These are phyloP conservation scores for Triticum timopheevii DNA, from an alignment of 176 grass and related monocot genomes.

Conservation along the genomic window DNA sequence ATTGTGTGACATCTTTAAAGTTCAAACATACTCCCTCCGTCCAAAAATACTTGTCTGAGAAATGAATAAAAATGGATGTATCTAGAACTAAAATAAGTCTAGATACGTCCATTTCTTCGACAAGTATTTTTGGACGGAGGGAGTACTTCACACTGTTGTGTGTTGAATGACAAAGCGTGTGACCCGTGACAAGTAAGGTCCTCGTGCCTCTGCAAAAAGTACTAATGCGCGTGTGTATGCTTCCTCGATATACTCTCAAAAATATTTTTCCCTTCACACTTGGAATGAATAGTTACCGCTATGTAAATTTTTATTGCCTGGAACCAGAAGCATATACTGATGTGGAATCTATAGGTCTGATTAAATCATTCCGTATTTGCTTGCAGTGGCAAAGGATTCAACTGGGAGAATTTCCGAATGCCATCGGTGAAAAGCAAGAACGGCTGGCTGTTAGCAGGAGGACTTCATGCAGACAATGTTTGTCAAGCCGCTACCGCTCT, in stretches of 20 bases:
- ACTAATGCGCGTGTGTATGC: background rate
- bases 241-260: background rate
- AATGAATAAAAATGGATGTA: too few relatives aligned
- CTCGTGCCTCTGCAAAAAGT: background rate
- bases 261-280: background rate
- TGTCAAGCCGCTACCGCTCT: conserved; percentile 43
- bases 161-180: background rate
- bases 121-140: too few relatives aligned
- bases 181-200: background rate
- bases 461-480: conserved; percentile 69
- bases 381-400: conserved; percentile 86
- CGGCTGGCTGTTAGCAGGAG: conserved; percentile 72
- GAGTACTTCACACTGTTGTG: background rate
- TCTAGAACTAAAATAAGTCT: too few relatives aligned
- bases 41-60: too few relatives aligned
- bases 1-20: background rate
- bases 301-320: background rate
- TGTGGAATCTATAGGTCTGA: background rate
- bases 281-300: background rate
- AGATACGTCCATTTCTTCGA: too few relatives aligned
- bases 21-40: too few relatives aligned
- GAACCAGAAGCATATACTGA: background rate
- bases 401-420: conserved; percentile 71
- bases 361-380: background rate
- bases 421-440: conserved; percentile 55